Evolutionary conservation across 257 asterid genomes (phyloP), one percentile per base, ranked within the genome.

Genomic region (Solanum bukasovii): DNA sequence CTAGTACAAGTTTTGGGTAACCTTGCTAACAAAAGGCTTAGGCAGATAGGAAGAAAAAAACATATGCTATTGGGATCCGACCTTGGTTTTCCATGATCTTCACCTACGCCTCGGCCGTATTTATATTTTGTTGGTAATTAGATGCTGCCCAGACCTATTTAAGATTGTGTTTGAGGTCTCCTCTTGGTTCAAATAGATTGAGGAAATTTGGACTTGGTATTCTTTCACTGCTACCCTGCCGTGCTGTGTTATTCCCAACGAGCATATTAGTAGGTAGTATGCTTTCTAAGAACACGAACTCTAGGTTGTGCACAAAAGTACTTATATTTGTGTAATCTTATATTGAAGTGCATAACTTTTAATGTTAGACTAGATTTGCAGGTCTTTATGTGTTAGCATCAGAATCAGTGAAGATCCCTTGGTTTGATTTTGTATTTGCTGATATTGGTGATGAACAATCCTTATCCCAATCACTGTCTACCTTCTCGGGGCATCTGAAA

Each of bases 401-500:
- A 88, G 99, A 95, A 91, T 93, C 98, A 71, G 98, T 94, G 91
- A 95, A 92, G 89, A 91, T 97, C 75, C 99, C 99, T 89, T 97
- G 99, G 99, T 96, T 96, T 91, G 99, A 97, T 92, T 92, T 85
- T 95, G 95, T 97, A 89, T 96, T 94, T 87, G 99, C 99, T 87
- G 99, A 97, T 92, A 97, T 97, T 87, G 99, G 99, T 73, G 99
- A 97, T 87, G 99, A 97, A 84, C 99, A 97, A 87, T 97, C 99
- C 88, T 91, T 97, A 87, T 93, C 98, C 86, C 99, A 97, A 87
- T 97, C 99, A 84, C 89, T 97, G 90, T 97, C 99, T 87, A 97
- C 99, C 90, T 97, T 97, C 91, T 95, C 99, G 59, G 99, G 99
- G 89, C 99, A 97, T 93, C 93, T 97, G 92, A 97, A 95, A 91